A percentile compares a stretch with the other conserved stretches of the same genome.
These are phyloP conservation scores for Xanthoparmelia taractica DNA, from an alignment of 495 filamentous ascomycete species.

Conservation along the genomic window DNA sequence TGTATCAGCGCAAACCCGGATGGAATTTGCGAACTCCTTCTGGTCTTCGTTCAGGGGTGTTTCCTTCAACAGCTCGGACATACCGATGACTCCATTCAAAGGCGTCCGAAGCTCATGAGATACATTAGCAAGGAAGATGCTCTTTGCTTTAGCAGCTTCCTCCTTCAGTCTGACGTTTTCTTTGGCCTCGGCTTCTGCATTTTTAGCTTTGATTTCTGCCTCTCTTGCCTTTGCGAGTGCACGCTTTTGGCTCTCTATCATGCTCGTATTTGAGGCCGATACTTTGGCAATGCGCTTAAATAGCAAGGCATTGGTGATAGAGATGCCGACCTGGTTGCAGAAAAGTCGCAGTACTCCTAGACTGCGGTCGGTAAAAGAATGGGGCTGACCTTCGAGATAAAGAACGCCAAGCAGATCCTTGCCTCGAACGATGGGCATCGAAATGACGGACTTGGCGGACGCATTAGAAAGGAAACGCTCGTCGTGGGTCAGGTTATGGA, in stretches of 20 bases:
- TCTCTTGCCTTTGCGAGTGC: conserved; percentile 71
- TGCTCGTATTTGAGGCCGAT: conserved; percentile 70
- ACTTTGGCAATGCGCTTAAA: conserved; percentile 76
- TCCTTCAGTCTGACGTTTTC: conserved; percentile 83
- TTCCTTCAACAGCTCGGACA: conserved; percentile 76
- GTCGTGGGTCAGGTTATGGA: conserved; percentile 74
- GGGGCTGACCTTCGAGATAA: conserved; percentile 76
- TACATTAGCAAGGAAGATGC: conserved; percentile 88
- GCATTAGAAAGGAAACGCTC: conserved; percentile 81
- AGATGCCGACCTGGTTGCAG: conserved; percentile 84
- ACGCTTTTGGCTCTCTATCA: conserved; percentile 80
- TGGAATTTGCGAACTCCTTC: conserved; percentile 84
- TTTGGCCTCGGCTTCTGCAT: conserved; percentile 74
- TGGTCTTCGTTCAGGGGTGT: conserved; percentile 73
- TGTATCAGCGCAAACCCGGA: conserved; percentile 78
- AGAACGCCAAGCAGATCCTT: conserved; percentile 72
- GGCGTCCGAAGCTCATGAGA: conserved; percentile 82
- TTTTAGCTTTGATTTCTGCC: conserved; percentile 74
- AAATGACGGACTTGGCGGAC: conserved; percentile 68
- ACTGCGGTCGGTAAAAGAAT: conserved; percentile 82
- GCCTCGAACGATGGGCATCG: conserved; percentile 75
- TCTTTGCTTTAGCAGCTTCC: conserved; percentile 84
- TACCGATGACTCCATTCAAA: conserved; percentile 83
- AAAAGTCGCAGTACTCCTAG: conserved; percentile 77
- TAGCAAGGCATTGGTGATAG: conserved; percentile 75